Evolutionary conservation across 495 filamentous ascomycete genomes (phyloP), one percentile per base, ranked within the genome.

Genomic region (Penicillium antarcticum): DNA sequence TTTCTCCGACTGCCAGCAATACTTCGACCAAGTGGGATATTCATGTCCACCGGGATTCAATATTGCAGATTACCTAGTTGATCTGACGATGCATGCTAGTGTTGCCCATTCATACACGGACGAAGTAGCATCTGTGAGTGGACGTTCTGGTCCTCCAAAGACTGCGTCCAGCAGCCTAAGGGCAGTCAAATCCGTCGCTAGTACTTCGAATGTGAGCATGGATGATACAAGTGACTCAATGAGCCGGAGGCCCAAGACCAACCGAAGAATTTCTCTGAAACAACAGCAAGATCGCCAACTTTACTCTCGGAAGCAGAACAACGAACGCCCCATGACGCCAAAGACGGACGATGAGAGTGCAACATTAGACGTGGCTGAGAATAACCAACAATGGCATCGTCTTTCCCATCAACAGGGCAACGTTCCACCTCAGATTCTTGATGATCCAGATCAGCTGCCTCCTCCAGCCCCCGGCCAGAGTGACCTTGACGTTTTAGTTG

Each of bases 31-130:
- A 21, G 83, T 94, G 51, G 94, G 94, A 29, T 98, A 95, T 61
- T 71, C 83, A 32, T 98, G 94, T 62, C 94, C 94, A 23, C 88
- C 94, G 11, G 94, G 94, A 4, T 98, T 98, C 80, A 98, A 98
- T 57, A 97, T 98, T 64, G 94, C 94, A 1, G 94, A 98, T 61
- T 98, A 96, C 57, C 81, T 98, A 6, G 91, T 98, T 38, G 94
- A 99, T 66, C 75, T 99, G 16, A 97, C 94, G 0, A 96, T 99
- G 91, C 94, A 99, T 67, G 91, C 89, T 29, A 82, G 87, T 18
- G 75, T 74, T 41, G 70, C 75, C 5, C 71, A 63, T 33, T 68
- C 86, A 3, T 73, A 80, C 48, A 66, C 77, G 0, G 87, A 91
- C 46, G 85, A 82, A 37, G 72, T 77, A 8, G 73, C 62, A 38